Percentiles rank a stretch among this genome's conserved stretches.
phyloP scores from a whole-genome alignment of 2,329 filamentous ascomycete genomes.

The Cladosporium sp. region DNA sequence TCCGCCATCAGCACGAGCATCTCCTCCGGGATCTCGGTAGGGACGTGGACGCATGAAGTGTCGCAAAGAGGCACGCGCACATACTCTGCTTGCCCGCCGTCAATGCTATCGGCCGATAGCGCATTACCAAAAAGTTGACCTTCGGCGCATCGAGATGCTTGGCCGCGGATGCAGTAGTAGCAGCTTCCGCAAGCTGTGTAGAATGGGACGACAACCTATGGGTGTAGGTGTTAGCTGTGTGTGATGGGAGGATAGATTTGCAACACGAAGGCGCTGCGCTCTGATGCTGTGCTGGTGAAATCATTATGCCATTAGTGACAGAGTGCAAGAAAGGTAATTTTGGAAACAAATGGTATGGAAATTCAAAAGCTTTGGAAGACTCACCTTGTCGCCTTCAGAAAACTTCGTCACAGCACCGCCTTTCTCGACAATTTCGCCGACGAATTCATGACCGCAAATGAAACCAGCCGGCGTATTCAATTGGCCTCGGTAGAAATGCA shows the following conservation, averaged over 20 bases:
- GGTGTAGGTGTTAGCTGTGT: not conserved
- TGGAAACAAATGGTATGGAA: not conserved
- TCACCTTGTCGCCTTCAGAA: conserved; percentile 57
- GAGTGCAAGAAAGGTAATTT: not conserved
- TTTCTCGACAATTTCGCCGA: conserved; percentile 63
- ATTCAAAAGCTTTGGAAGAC: not conserved
- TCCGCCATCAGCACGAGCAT: conserved; percentile 83
- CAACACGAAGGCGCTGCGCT: no score
- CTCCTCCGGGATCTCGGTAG: conserved; percentile 63
- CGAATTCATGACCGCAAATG: conserved; percentile 76
- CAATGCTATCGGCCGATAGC: conserved; percentile 27
- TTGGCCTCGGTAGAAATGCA: conserved; percentile 80
- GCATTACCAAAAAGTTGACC: conserved; percentile 43
- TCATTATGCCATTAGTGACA: no score
- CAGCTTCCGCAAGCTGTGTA: conserved; percentile 72
- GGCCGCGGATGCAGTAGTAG: conserved; percentile 76
- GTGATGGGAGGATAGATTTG: not conserved
- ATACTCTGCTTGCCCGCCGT: conserved; percentile 32
- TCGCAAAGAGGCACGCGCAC: conserved; percentile 75
- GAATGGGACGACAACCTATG: conserved; percentile 71
- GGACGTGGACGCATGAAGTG: conserved; percentile 67
- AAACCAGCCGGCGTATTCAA: conserved; percentile 61
- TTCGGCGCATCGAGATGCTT: conserved; percentile 71
- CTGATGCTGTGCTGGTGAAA: no score
- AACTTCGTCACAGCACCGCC: conserved; percentile 64